Evolutionary conservation across 305 asterid genomes (phyloP).

Genomic region (Ajuga reptans): DNA sequence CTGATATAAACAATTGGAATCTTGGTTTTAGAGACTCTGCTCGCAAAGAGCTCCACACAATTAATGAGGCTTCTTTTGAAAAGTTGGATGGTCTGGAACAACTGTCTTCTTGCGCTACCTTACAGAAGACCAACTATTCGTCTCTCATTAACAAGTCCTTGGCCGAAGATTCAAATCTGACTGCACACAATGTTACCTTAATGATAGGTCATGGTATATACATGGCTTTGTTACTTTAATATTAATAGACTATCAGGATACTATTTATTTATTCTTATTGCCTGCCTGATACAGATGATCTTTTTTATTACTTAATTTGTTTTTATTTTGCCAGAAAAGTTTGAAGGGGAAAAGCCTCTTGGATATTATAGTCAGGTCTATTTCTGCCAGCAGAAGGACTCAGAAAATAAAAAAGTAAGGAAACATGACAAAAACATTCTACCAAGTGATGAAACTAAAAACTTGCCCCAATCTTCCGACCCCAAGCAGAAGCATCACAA

Average conservation of each 20-base stretch:
- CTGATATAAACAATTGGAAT: constrained; percentile 26
- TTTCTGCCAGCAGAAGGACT: constrained; percentile 38
- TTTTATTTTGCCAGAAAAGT: constrained; percentile 32
- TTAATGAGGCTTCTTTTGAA: constrained; percentile 50
- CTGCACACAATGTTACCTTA: constrained; percentile 29
- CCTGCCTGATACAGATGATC: constrained; percentile 21
- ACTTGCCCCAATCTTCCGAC: constrained; percentile 32
- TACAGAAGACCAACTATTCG: constrained; percentile 31
- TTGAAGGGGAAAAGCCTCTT: constrained; percentile 33
- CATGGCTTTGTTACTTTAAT: constrained; percentile 2
- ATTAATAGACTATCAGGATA: constrained; percentile 14
- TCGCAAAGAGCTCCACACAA: constrained; percentile 58
- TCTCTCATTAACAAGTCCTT: constrained; percentile 28
- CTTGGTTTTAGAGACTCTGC: constrained; percentile 33
- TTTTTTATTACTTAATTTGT: neutral
- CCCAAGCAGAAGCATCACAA: constrained; percentile 40
- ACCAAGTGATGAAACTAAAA: constrained; percentile 26
- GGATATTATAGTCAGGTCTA: constrained; percentile 34
- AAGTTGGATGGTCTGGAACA: constrained; percentile 41
- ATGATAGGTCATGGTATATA: constrained; percentile 39
- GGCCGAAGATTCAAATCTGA: constrained; percentile 32
- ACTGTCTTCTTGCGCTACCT: constrained; percentile 36
- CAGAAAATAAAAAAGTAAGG: constrained; percentile 33
- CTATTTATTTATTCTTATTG: neutral
- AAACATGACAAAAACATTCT: constrained; percentile 31